A percentile compares a stretch with the other conserved stretches of the same genome.
Evolutionary conservation across 179 eudicot species (phyloP).

Genomic region (Gypsophila paniculata): DNA sequence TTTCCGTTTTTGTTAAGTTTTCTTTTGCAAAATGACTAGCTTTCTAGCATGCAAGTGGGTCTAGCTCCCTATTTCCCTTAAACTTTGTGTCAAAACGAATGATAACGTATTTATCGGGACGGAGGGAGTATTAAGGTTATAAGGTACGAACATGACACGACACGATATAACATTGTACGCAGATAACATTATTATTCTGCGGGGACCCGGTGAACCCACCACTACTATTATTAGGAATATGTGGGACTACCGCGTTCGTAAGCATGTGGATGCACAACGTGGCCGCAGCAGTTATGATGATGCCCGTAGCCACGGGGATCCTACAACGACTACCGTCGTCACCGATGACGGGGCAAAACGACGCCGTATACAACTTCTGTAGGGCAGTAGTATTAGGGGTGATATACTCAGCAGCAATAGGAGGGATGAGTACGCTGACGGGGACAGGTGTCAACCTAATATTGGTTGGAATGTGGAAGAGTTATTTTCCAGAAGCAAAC

Average conservation of each 20-base stretch:
- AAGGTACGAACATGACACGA: neutral
- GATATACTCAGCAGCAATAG: conserved; percentile 66
- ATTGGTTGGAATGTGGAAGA: conserved; percentile 97
- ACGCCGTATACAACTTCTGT: conserved; percentile 46
- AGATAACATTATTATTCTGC: conserved; percentile 70
- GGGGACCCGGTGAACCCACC: conserved; percentile 85
- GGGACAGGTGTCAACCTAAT: conserved; percentile 98
- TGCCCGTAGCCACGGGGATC: conserved; percentile 96
- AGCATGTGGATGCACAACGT: conserved; percentile 99
- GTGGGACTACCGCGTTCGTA: conserved; percentile 74
- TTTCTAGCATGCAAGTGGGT: no score
- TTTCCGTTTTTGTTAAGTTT: no score
- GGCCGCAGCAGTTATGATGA: conserved; percentile 80
- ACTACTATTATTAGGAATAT: conserved; percentile 67
- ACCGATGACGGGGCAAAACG: conserved; percentile 23
- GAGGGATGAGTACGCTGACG: conserved; percentile 80
- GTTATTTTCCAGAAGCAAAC: conserved; percentile 60
- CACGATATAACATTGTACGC: neutral
- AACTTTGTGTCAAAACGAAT: no score
- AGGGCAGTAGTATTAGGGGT: conserved; percentile 82
- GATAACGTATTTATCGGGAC: no score
- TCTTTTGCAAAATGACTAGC: no score
- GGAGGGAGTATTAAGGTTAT: no score
- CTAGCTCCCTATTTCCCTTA: no score
- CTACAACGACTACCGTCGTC: conserved; percentile 57